Evolutionary conservation across 768 basidiomycete genomes (phyloP), one percentile per base, ranked within the genome.

Genomic region (Phanerodontia chrysosporium): DNA sequence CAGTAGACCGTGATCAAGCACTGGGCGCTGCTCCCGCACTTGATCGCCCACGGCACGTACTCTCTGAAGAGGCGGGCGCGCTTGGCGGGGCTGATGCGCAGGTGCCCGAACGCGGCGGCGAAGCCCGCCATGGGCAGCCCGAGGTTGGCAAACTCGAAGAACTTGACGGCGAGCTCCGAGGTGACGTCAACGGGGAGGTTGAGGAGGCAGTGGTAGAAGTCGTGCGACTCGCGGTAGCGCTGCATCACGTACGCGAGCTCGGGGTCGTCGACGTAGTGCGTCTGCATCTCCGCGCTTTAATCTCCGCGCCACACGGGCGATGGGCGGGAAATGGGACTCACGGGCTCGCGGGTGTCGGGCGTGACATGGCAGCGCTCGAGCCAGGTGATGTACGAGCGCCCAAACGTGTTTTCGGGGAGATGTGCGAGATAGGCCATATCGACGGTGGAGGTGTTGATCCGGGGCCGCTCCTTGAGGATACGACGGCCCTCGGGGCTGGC

Each of bases 221-320:
- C 96, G 73, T 99, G 97, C 63, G 90, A 96, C 75, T 99, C 95
- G 25, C 96, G 88, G 72, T 98, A 99, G 52, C 96, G 88, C 65
- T 95, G 92, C 90, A 99, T 93, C 57, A 98, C 91, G 72, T 97
- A 98, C 25, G 97, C 97, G 12, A 97, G 83, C 67, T 97, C 95
- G 1, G 95, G 94, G 67, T 98, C 93, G 68, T 90, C 84, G 58
- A 98, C 88, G 68, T 98, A 98, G 64, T 88, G 91, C 6, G 97
- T 95, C 95, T 98, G 46, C 8, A 14, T n/a, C 29, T 32, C 29
- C 18, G 30, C 6, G 18, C 1, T 51, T n/a, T 18, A 51, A 22
- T 21, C 14, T 28, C 49, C 46, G 32, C 14, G 16, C 12, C 25
- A 12, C 13, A 13, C 29, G 22, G n/a, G 8, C 29, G 36, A 14